Percentiles rank a stretch among this genome's conserved stretches.
phyloP scores from a whole-genome alignment of 345 rosid genomes.

The Eucalyptus marginata region DNA sequence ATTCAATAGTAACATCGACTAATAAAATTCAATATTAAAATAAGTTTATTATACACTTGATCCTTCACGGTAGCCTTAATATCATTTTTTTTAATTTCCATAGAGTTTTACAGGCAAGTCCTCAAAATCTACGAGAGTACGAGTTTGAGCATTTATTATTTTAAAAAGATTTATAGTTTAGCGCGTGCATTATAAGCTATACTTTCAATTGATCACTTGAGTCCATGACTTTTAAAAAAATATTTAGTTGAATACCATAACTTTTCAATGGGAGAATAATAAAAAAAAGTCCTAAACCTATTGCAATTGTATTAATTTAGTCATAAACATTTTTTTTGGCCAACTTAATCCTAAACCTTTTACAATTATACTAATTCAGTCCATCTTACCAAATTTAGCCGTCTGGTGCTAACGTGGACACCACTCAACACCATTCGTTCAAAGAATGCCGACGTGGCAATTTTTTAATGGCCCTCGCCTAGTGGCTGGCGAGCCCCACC shows the following conservation, averaged over 20 bases:
- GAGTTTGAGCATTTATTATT: not conserved
- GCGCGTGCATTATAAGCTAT: not conserved
- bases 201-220: too few species aligned
- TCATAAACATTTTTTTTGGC: too few species aligned
- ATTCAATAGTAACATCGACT: not conserved
- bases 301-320: too few species aligned
- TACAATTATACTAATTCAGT: too few species aligned
- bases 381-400: rapidly evolving
- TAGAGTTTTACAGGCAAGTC: not conserved
- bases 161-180: not conserved
- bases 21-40: not conserved
- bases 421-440: rapidly evolving
- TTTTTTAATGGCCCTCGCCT: rapidly evolving
- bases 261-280: too few species aligned
- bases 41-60: not conserved
- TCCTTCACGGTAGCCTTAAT: not conserved
- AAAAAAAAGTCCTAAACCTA: too few species aligned
- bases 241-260: too few species aligned
- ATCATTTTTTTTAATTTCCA: not conserved
- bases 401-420: rapidly evolving
- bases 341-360: too few species aligned
- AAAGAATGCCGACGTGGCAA: rapidly evolving
- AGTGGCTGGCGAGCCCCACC: rapidly evolving
- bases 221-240: too few species aligned
- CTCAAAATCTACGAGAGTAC: not conserved